Conservation (phyloP, 2,329 filamentous ascomycete genomes). For the Orbilia quercus region DNA sequence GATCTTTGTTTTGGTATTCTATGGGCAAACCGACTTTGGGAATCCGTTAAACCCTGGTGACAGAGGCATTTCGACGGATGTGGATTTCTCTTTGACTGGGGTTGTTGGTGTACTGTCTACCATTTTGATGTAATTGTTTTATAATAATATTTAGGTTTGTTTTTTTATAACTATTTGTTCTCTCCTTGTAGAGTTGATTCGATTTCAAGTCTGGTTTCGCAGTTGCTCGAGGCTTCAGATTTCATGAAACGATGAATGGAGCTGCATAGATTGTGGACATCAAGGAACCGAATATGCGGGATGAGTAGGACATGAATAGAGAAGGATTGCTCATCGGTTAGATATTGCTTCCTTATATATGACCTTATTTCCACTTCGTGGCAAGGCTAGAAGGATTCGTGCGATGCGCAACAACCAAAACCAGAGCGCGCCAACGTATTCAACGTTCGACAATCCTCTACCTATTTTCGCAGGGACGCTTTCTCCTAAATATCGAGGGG, state of each 20-base stretch:
- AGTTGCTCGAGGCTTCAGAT: too few species aligned
- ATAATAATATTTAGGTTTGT: background rate
- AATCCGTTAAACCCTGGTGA: constrained; percentile 25
- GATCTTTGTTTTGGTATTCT: too few species aligned
- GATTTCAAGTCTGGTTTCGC: too few species aligned
- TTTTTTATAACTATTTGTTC: background rate
- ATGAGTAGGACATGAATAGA: background rate
- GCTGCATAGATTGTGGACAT: too few species aligned
- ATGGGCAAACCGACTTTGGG: constrained; percentile 27
- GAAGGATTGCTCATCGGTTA: constrained; percentile 7
- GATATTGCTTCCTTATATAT: constrained; percentile 4
- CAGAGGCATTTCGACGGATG: constrained; percentile 1
- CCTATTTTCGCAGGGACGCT: background rate
- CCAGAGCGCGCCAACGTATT: constrained; percentile 1
- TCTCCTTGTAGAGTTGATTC: background rate
- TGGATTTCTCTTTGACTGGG: constrained; percentile 3
- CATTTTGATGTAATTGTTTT: constrained; percentile 9
- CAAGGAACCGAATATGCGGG: background rate
- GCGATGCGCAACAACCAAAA: background rate
- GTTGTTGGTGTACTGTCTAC: constrained; percentile 14
- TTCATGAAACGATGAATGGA: too few species aligned
- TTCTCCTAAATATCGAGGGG: background rate
- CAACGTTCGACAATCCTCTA: background rate
- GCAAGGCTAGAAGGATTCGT: constrained; percentile 8
- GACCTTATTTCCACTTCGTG: background rate